Base-by-base conservation (phyloP, 2,329 filamentous ascomycete species). In the Sporothrix protearum region DNA sequence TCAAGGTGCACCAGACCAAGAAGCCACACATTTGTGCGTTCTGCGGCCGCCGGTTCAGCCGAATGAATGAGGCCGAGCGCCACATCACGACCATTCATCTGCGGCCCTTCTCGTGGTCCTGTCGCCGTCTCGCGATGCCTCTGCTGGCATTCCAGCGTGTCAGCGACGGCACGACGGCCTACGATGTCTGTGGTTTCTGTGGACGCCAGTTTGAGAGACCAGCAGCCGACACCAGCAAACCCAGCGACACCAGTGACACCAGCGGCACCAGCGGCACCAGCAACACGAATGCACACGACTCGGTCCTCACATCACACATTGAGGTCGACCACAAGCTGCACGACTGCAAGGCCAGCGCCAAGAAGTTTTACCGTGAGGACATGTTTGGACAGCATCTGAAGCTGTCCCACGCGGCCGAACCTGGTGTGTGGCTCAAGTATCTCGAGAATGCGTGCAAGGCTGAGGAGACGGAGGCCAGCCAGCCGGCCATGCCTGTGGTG, bases 301-400 rank as follows among this genome's bases (percentile, higher is more conserved):
- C 19, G 3, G 30, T 9, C 1, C 66, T 75, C 5, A 64, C 47
- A 0, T n/a, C 33, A 1, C 74, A 75, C 59, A 49, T 75, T 12
- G 71, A 73, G 42, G 67, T 69, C 19, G 71, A 74, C 70, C 74
- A 75, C 68, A 75, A 74, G 68, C 57, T 75, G 49, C 72, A 69
- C 45, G 73, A 75, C 22, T 75, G 74, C 73, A 74, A 74, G 53
- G 72, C 71, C 10, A 71, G 68, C 49, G 55, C 45, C 25, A 75
- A 75, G 16, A 75, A 75, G 47, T 75, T 75, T 33, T 75, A 69
- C 51, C 71, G 74, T 45, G 73, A 75, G 12, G 74, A 75, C 69
- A 74, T 75, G 73, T 75, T 75, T 70, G 72, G 74, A 0, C 74
- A 75, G 72, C 74, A 75, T 55, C 68, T 75, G 8, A 75, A 75